Conservation (phyloP, 2,329 filamentous ascomycete species). For the Albophoma yamanashiensis region DNA sequence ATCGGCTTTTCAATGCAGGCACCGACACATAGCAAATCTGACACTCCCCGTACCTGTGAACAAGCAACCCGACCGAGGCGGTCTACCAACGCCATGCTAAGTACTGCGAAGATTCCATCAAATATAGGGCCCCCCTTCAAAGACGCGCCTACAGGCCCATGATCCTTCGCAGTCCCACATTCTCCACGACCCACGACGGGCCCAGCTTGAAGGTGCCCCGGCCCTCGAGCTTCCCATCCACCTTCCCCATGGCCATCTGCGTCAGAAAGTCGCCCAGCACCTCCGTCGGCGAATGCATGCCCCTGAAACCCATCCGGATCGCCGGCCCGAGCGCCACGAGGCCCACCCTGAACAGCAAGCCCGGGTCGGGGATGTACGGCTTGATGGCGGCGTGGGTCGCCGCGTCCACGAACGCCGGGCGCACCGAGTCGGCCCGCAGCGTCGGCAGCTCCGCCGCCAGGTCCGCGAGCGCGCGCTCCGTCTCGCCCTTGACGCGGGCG, state of each 20-base stretch:
- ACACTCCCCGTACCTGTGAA: too few species aligned
- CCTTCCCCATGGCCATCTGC: conserved; percentile 31
- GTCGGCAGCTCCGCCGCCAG: conserved; percentile 31
- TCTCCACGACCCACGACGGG: conserved; percentile 23
- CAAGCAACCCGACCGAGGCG: background rate
- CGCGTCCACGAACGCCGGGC: conserved; percentile 50
- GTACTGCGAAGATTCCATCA: too few species aligned
- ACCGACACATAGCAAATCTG: too few species aligned
- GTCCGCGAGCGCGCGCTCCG: conserved; percentile 47
- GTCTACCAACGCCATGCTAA: background rate
- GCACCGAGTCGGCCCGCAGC: conserved; percentile 44
- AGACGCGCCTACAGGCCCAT: conserved; percentile 13
- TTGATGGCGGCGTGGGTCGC: conserved; percentile 27
- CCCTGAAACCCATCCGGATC: conserved; percentile 10
- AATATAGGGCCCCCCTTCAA: too few species aligned
- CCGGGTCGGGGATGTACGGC: conserved; percentile 27
- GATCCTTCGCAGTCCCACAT: conserved; percentile 21
- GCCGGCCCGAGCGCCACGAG: conserved; percentile 13
- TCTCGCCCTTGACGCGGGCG: conserved; percentile 55
- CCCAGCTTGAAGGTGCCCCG: conserved; percentile 22
- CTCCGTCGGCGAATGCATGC: conserved; percentile 29
- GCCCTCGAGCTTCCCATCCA: conserved; percentile 14
- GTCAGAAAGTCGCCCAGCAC: conserved; percentile 31
- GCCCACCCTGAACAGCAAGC: conserved; percentile 5
- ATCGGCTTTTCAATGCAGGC: too few species aligned